Percentiles rank a stretch among this genome's conserved stretches.
phyloP scores from a whole-genome alignment of 1,284 basidiomycete species.

The Amylostereum areolatum region DNA sequence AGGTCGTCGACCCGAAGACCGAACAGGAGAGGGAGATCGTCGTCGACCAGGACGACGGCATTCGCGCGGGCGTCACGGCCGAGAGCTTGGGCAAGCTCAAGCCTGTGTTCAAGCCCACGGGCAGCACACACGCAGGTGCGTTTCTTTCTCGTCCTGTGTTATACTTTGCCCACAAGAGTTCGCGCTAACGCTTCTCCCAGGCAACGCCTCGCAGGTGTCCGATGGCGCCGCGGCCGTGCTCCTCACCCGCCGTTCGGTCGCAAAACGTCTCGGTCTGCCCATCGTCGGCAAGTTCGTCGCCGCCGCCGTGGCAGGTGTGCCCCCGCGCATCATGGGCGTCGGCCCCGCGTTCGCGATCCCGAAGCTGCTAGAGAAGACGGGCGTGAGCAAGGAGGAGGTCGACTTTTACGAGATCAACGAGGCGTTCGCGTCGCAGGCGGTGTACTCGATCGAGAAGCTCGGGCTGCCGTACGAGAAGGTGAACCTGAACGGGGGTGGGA shows the following conservation, averaged over 20 bases:
- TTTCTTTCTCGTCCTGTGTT: constrained; percentile 1
- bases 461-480: constrained; percentile 78
- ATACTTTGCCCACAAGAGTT: not conserved
- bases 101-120: constrained; percentile 86
- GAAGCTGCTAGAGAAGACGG: constrained; percentile 66
- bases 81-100: constrained; percentile 89
- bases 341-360: constrained; percentile 92
- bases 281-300: constrained; percentile 91
- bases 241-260: constrained; percentile 80
- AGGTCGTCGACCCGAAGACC: constrained; percentile 78
- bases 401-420: constrained; percentile 97
- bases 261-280: constrained; percentile 85
- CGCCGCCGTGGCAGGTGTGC: constrained; percentile 77
- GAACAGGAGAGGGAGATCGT: constrained; percentile 75
- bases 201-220: constrained; percentile 93
- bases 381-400: constrained; percentile 71
- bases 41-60: constrained; percentile 88
- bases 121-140: constrained; percentile 83
- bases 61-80: constrained; percentile 86
- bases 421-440: constrained; percentile 85
- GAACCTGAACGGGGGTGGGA: constrained; percentile 86
- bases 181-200: constrained; percentile 26
- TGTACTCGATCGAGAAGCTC: constrained; percentile 75
- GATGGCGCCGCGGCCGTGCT: constrained; percentile 96
- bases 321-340: constrained; percentile 86